Base-by-base conservation (phyloP, 495 filamentous ascomycete genomes). In the Penicillium atrosanguineum region DNA sequence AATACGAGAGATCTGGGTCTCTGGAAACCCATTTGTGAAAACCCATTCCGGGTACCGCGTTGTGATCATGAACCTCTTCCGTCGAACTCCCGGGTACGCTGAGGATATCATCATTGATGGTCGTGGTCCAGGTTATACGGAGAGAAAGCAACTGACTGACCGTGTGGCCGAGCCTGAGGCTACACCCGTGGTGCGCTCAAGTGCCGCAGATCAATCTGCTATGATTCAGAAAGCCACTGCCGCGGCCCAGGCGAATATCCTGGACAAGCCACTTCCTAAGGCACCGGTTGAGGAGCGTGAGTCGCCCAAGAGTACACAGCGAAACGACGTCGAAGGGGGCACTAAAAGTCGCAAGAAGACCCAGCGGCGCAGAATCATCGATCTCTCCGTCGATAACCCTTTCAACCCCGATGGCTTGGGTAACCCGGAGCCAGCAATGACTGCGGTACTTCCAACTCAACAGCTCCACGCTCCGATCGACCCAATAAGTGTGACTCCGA, bases 31-130 rank as follows among this genome's bases (percentile, higher is more conserved):
- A 7, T 97, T 97, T 57, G 87, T 86, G 28, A 90, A 87, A 52
- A 93, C 90, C 11, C 91, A 96, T 62, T 80, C 85, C 47, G 84
- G 82, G 55, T 95, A 96, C 65, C 83, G 94, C 26, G 77, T 95
- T 55, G 86, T 83, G 21, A 95, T 98, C 59, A 96, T 98, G 81
- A 97, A 97, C 62, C 80, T 96, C 1, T 98, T 98, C 77, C 87
- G 94, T 52, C 83, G 81, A n/a, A 91, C 90, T 0, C 91, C 94
- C 3, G 94, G 94, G 9, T 94, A 92, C 62, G 82, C 85, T 0
- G 89, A 95, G 59, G 95, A 98, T 68, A 86, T 97, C 53, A 80
- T 88, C 38, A 90, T 98, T 59, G 95, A 98, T 65, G 81, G 84
- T 1, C 85, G 84, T 21, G 85, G 86, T 4, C 94, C 94, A 4